These are phyloP conservation scores for Acacia concinna DNA, from an alignment of 331 rosid genomes.

Conservation along the genomic window DNA sequence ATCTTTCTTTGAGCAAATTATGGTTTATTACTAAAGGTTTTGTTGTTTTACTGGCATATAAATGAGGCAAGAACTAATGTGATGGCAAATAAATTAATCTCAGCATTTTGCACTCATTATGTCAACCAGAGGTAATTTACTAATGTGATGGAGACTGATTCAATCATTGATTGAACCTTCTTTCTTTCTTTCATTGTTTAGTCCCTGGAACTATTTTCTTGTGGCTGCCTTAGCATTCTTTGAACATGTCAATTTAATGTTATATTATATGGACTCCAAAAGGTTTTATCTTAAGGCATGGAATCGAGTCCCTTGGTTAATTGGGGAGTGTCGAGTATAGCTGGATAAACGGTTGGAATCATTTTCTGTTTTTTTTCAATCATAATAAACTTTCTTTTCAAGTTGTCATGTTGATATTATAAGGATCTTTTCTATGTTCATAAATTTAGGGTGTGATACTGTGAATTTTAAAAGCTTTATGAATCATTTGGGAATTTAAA, in stretches of 20 bases:
- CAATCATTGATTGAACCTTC: slow-evolving; percentile 11
- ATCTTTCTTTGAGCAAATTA: slow-evolving; percentile 28
- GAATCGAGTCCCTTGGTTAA: background rate
- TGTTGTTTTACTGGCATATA: slow-evolving; percentile 7
- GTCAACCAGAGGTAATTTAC: background rate
- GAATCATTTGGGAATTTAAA: slow-evolving; percentile 2
- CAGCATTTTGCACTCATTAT: slow-evolving; percentile 13
- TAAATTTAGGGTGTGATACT: background rate
- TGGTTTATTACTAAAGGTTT: slow-evolving; percentile 22
- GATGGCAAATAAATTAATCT: slow-evolving; percentile 17
- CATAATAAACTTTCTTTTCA: background rate
- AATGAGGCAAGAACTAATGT: background rate
- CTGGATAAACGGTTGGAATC: background rate
- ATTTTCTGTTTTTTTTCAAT: background rate
- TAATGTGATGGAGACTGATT: background rate
- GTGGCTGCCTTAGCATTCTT: slow-evolving; percentile 8
- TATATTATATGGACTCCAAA: background rate
- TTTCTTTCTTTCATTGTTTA: slow-evolving; percentile 7
- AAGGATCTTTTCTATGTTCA: background rate
- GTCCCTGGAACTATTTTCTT: background rate
- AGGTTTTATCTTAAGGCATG: slow-evolving; percentile 22
- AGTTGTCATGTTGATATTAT: background rate
- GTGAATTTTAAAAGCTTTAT: background rate
- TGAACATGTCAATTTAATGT: background rate
- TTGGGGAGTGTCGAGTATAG: background rate